Conservation (phyloP, 495 filamentous ascomycete species). For the Podospora australis region DNA sequence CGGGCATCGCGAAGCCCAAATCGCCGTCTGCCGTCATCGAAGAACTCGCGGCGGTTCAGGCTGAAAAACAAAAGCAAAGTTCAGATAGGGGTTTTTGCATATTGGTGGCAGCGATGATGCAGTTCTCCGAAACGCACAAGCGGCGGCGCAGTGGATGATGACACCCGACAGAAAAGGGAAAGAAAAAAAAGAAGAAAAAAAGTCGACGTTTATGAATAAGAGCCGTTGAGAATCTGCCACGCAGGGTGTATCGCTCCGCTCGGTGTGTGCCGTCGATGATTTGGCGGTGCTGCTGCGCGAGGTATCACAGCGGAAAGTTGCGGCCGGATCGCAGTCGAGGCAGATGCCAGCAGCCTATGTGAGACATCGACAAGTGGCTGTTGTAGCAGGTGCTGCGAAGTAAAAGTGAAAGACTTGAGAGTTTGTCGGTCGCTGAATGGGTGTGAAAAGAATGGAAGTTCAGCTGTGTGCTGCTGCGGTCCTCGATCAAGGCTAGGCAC, state of each 20-base stretch:
- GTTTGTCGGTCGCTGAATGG: slow-evolving; percentile 13
- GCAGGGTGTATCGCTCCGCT: background rate
- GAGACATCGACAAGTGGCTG: slow-evolving; percentile 30
- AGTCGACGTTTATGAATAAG: no score
- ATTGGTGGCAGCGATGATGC: no score
- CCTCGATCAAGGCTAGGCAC: no score
- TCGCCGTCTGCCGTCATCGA: slow-evolving; percentile 21
- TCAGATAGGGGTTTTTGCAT: no score
- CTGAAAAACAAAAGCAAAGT: slow-evolving; percentile 1
- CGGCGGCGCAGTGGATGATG: no score
- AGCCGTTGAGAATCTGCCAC: background rate
- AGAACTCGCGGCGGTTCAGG: slow-evolving; percentile 5
- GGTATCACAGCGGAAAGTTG: slow-evolving; percentile 15
- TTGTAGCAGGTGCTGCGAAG: no score
- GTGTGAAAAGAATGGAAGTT: no score
- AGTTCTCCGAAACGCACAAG: no score
- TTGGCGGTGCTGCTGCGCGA: slow-evolving; percentile 6
- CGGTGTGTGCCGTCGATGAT: no score
- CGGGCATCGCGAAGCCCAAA: slow-evolving; percentile 13
- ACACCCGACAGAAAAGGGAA: no score
- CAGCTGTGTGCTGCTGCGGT: no score
- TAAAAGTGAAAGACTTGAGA: background rate
- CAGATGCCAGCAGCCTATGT: slow-evolving; percentile 20
- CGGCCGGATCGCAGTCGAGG: slow-evolving; percentile 18
- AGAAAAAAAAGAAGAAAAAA: no score